Percentiles rank a stretch among this genome's conserved stretches.
Evolutionary conservation across 331 rosid genomes (phyloP).

Genomic region (Telfairia occidentalis): DNA sequence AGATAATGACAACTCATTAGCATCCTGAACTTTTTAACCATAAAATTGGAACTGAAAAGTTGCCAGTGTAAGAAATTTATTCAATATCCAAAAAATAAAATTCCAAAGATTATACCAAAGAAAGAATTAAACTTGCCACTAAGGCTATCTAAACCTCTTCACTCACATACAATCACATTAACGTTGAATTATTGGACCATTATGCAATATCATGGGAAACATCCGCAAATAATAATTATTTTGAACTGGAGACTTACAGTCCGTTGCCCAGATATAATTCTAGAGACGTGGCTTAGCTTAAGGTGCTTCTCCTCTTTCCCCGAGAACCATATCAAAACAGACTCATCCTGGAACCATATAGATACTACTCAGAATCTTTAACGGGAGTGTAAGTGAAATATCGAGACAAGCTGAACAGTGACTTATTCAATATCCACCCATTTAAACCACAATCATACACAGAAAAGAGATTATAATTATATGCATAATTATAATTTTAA

Average conservation of each 20-base stretch:
- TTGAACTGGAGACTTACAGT: constrained; percentile 49
- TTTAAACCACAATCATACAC: neutral
- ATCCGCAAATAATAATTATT: neutral
- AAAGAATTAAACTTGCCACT: neutral
- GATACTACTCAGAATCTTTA: constrained; percentile 2
- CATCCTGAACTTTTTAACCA: neutral
- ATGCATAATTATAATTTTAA: neutral
- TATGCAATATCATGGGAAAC: neutral
- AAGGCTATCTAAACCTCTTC: neutral
- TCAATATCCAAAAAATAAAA: neutral
- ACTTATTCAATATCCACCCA: neutral
- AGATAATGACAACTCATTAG: neutral
- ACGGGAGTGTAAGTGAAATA: neutral
- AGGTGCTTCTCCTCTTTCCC: constrained; percentile 97
- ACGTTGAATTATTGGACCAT: neutral
- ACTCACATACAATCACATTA: neutral
- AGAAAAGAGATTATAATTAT: neutral
- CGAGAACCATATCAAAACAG: constrained; percentile 94
- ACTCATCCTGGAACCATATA: constrained; percentile 74
- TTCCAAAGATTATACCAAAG: neutral
- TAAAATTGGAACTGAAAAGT: neutral
- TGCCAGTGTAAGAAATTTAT: neutral
- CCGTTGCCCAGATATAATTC: constrained; percentile 97
- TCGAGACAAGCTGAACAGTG: neutral
- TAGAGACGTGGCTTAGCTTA: constrained; percentile 80